Conservation (phyloP, 2,329 filamentous ascomycete genomes). For the Pyricularia grisea region DNA sequence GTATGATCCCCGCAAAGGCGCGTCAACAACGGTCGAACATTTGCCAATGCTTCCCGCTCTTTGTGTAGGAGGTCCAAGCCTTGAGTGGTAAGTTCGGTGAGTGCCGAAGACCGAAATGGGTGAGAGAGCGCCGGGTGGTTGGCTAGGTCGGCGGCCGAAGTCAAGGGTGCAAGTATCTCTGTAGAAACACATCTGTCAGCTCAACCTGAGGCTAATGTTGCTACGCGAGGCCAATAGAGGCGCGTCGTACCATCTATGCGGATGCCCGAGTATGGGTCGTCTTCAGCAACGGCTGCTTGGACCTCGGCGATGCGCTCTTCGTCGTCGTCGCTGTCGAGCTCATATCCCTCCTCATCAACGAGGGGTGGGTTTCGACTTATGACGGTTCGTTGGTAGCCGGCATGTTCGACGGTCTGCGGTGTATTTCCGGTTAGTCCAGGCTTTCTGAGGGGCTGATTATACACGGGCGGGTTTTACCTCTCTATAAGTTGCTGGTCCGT, state of each 20-base stretch:
- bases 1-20: conserved; percentile 66
- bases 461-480: conserved; percentile 40
- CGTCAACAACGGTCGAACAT: conserved; percentile 64
- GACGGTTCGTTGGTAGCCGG: conserved; percentile 62
- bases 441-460: conserved; percentile 2
- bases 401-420: conserved; percentile 59
- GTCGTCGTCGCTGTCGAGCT: conserved; percentile 64
- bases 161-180: conserved; percentile 70
- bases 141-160: conserved; percentile 63
- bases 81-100: conserved; percentile 62
- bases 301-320: conserved; percentile 53
- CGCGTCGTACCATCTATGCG: conserved; percentile 55
- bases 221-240: background rate
- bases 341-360: conserved; percentile 70
- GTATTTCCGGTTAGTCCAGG: conserved; percentile 14
- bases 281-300: conserved; percentile 52
- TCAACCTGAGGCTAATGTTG: conserved; percentile 11
- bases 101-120: conserved; percentile 64
- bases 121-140: conserved; percentile 65
- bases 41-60: conserved; percentile 64
- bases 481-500: conserved; percentile 59
- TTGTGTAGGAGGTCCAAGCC: conserved; percentile 63
- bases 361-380: conserved; percentile 65
- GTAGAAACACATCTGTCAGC: conserved; percentile 3
- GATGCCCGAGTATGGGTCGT: conserved; percentile 66